Evolutionary conservation across 257 asterid genomes (phyloP).

Genomic region (Ajuga chamaepitys): DNA sequence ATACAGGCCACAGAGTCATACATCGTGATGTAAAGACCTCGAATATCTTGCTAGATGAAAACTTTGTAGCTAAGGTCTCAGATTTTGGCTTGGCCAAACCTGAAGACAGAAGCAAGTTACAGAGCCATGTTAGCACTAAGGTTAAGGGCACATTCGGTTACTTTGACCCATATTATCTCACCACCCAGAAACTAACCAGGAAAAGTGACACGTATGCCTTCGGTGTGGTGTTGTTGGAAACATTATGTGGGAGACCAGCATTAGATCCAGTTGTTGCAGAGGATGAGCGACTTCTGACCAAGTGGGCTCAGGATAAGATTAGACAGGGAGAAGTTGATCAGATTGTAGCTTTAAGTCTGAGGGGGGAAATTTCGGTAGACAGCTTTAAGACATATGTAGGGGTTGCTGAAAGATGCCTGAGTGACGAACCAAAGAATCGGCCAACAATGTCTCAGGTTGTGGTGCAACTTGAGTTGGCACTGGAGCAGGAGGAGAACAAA

Average conservation of each 20-base stretch:
- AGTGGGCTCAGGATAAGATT: constrained; percentile 36
- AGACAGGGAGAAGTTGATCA: constrained; percentile 29
- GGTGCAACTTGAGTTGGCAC: constrained; percentile 33
- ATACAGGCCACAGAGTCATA: constrained; percentile 37
- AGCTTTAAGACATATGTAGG: no score
- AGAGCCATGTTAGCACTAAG: no score
- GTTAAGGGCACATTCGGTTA: constrained; percentile 45
- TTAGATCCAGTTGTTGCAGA: constrained; percentile 26
- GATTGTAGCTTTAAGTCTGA: constrained; percentile 26
- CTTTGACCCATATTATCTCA: constrained; percentile 39
- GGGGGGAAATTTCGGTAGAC: no score
- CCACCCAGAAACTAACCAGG: constrained; percentile 29
- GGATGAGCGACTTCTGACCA: constrained; percentile 24
- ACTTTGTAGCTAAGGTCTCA: constrained; percentile 45
- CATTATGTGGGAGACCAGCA: constrained; percentile 18
- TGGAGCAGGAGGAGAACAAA: constrained; percentile 34
- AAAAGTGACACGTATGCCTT: no score
- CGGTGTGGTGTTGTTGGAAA: no score
- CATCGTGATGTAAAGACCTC: constrained; percentile 54
- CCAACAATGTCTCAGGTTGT: constrained; percentile 34
- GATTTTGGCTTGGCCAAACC: constrained; percentile 64
- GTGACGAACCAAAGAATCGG: constrained; percentile 31
- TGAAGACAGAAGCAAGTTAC: constrained; percentile 25
- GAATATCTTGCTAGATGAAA: constrained; percentile 48
- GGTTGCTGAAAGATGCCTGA: constrained; percentile 35